These are phyloP conservation scores for Xylaria acuta DNA, from an alignment of 495 filamentous ascomycete genomes.

Conservation along the genomic window DNA sequence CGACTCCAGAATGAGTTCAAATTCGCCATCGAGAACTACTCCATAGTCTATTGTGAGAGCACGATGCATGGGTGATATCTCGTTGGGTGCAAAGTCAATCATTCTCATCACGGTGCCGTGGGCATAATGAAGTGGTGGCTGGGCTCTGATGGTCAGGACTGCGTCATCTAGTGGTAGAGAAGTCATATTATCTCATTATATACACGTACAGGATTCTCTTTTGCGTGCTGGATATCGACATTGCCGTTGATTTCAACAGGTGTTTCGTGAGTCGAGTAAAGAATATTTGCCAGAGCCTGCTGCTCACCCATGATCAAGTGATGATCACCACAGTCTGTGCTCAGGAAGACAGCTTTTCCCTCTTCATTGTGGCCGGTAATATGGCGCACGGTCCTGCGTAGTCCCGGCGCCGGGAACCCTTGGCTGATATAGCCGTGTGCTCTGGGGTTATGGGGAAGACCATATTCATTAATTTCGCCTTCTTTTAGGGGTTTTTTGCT, in stretches of 20 bases:
- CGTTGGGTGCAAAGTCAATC: conserved; percentile 40
- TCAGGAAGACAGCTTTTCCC: conserved; percentile 45
- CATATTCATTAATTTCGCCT: background rate
- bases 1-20: conserved; percentile 62
- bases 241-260: conserved; percentile 47
- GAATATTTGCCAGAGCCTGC: conserved; percentile 39
- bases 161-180: background rate
- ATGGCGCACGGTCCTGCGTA: conserved; percentile 32
- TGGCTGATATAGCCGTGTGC: conserved; percentile 4
- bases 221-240: conserved; percentile 45
- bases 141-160: background rate
- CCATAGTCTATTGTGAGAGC: conserved; percentile 73
- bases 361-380: conserved; percentile 49
- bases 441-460: background rate
- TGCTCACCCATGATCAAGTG: conserved; percentile 34
- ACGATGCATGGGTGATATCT: conserved; percentile 60
- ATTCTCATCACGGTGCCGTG: background rate
- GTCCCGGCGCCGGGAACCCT: conserved; percentile 28
- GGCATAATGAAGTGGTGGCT: conserved; percentile 8
- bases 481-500: background rate
- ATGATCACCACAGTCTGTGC: conserved; percentile 24
- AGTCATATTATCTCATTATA: background rate
- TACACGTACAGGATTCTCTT: conserved; percentile 31
- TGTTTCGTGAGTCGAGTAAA: conserved; percentile 60
- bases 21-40: conserved; percentile 66